Base-by-base conservation (phyloP, 2,329 filamentous ascomycete genomes). In the Xylariomycetidae sp. region DNA sequence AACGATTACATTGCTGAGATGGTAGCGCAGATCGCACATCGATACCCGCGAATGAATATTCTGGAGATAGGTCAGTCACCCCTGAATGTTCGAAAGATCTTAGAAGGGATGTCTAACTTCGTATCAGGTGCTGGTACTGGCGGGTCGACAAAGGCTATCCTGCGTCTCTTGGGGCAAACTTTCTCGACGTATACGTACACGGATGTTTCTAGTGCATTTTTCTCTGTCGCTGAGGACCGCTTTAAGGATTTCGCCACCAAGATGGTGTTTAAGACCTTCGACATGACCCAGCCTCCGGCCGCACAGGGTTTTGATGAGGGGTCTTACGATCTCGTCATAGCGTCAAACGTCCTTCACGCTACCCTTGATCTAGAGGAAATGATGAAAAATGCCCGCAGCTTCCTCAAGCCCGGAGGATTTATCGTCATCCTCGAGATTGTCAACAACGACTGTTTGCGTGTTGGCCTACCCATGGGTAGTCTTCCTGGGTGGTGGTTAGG, bases 41-140 rank as follows among this genome's bases (percentile, higher is more conserved):
- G 61, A 2, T 62, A 62, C 30, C 67, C 67, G 0, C 54, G 56
- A n/a, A 51, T 64, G 31, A 60, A 61, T 3, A 56, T 70, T 18
- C 38, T 72, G 4, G 66, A 69, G 30, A 57, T 46, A 6, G 45
- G 45, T 26, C 20, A 13, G 34, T 29, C 16, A 12, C 17, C 12
- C 12, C n/a, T 33, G n/a, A 33, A 20, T 17, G 6, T 22, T n/a
- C n/a, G n/a, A n/a, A n/a, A n/a, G n/a, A n/a, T n/a, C n/a, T n/a
- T n/a, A n/a, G n/a, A n/a, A n/a, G n/a, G n/a, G n/a, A n/a, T n/a
- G n/a, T n/a, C n/a, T n/a, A n/a, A n/a, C n/a, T n/a, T n/a, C n/a
- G n/a, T 13, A 14, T 16, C 16, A 32, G 38, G 38, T 6, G 39
- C 39, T 11, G 30, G 40, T 2, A 38, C 39, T 2, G 39, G 39